These are phyloP conservation scores for Solanum medicagineum DNA, from an alignment of 257 asterid species.

Conservation along the genomic window DNA sequence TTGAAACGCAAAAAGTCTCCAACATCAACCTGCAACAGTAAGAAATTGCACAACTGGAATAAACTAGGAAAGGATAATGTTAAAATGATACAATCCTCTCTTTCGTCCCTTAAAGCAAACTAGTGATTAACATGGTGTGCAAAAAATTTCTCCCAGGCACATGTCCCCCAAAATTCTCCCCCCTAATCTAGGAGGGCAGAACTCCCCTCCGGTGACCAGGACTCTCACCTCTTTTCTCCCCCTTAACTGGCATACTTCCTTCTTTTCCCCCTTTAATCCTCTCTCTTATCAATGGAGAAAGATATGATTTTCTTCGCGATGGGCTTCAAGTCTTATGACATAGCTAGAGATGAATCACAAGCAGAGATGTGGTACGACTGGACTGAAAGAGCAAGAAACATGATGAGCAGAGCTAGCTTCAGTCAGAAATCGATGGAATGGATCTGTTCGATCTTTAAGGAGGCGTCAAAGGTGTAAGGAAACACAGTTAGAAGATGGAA, in stretches of 20 bases:
- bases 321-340: neutral
- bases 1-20: slow-evolving; percentile 93
- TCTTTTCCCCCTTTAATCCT: neutral
- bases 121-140: neutral
- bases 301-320: neutral
- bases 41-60: neutral
- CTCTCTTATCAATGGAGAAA: neutral
- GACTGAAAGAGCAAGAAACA: neutral
- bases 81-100: neutral
- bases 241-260: too few species aligned
- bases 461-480: neutral
- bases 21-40: slow-evolving; percentile 72
- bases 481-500: neutral
- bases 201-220: neutral
- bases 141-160: neutral
- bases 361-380: neutral
- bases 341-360: neutral
- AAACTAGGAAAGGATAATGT: neutral
- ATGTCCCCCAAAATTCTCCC: too few species aligned
- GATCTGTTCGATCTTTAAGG: neutral
- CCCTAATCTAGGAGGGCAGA: neutral
- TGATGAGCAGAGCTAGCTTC: neutral
- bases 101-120: neutral
- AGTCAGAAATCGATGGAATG: neutral
- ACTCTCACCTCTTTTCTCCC: neutral